Percentiles rank a stretch among this genome's conserved stretches.
Evolutionary conservation across 1,284 basidiomycete species (phyloP).

Genomic region (Cutaneotrichosporon arboriforme): DNA sequence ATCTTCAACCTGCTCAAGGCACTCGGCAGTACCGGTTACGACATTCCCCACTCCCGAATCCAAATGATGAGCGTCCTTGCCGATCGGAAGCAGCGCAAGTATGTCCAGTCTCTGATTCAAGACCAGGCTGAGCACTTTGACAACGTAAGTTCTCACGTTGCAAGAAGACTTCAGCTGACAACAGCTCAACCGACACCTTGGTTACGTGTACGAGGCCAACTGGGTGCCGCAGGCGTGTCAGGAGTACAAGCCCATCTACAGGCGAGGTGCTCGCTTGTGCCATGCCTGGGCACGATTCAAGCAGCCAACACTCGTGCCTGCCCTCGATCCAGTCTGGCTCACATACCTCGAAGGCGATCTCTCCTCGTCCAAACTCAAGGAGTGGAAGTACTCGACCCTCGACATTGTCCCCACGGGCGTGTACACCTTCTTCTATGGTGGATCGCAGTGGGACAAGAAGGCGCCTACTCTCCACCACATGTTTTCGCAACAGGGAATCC

Average conservation of each 20-base stretch:
- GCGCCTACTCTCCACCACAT: slow-evolving; percentile 5
- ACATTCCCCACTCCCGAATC: slow-evolving; percentile 12
- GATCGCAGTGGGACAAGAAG: slow-evolving; percentile 12
- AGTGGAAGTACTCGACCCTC: slow-evolving; percentile 20
- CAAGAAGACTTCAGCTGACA: neutral
- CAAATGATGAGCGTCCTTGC: slow-evolving; percentile 19
- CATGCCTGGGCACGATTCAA: slow-evolving; percentile 22
- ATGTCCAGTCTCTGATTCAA: slow-evolving; percentile 17
- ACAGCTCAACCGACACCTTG: slow-evolving; percentile 24
- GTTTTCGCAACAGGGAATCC: slow-evolving; percentile 1
- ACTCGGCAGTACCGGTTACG: slow-evolving; percentile 17
- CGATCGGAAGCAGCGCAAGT: slow-evolving; percentile 16
- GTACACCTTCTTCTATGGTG: slow-evolving; percentile 16
- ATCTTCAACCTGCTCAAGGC: slow-evolving; percentile 28
- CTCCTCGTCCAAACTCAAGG: slow-evolving; percentile 3
- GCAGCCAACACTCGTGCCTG: neutral
- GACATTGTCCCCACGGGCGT: slow-evolving; percentile 13
- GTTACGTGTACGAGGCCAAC: slow-evolving; percentile 23
- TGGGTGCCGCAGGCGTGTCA: slow-evolving; percentile 11
- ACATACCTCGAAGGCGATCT: slow-evolving; percentile 18
- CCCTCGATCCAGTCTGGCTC: slow-evolving; percentile 18
- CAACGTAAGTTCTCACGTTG: slow-evolving; percentile 15
- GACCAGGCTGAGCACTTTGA: slow-evolving; percentile 28
- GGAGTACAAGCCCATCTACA: slow-evolving; percentile 17
- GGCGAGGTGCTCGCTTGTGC: slow-evolving; percentile 18